Evolutionary conservation across 768 basidiomycete species (phyloP), one percentile per base, ranked within the genome.

Genomic region (Suillus decipiens): DNA sequence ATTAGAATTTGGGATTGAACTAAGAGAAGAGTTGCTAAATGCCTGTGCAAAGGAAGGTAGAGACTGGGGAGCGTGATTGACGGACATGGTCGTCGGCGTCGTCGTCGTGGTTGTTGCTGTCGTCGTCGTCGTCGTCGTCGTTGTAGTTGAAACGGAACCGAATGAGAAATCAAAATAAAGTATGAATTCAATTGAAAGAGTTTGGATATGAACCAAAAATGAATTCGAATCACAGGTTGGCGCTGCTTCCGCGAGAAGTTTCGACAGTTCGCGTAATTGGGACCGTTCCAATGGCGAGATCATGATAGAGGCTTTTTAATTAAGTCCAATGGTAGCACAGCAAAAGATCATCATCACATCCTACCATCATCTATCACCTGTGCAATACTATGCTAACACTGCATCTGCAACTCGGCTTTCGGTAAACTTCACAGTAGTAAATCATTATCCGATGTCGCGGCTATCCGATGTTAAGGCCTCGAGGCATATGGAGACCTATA

Each of bases 11-110:
- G 83, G 73, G 24, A 86, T 80, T 63, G 76, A 81, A 74, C 72
- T 78, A 61, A 89, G 75, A 7, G 86, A 85, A 1, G 83, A 82
- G 59, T 68, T 78, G 72, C 82, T 85, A 77, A 93, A 93, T 0
- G 91, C 85, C 77, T 89, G 87, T 2, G 88, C 86, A 75, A 93
- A 93, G 48, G 91, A 89, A 45, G 91, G 91, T 43, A 93, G 84
- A 11, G 89, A 87, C 73, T 87, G 88, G 64, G 79, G 73, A 68
- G 80, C 78, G 75, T 76, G 77, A 68, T 77, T 78, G 68, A 75
- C 71, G 66, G 82, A 79, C 81, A 82, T 82, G 76, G 65, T 42
- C 15, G 42, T n/a, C 17, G 17, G 4, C 17, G 41, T 19, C 41
- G 36, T 10, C 12, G 36, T 37, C 36, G 36, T n/a, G n/a, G n/a